Evolutionary conservation across 306 rosid species (phyloP).

Genomic region (Cucurbita maxima): DNA sequence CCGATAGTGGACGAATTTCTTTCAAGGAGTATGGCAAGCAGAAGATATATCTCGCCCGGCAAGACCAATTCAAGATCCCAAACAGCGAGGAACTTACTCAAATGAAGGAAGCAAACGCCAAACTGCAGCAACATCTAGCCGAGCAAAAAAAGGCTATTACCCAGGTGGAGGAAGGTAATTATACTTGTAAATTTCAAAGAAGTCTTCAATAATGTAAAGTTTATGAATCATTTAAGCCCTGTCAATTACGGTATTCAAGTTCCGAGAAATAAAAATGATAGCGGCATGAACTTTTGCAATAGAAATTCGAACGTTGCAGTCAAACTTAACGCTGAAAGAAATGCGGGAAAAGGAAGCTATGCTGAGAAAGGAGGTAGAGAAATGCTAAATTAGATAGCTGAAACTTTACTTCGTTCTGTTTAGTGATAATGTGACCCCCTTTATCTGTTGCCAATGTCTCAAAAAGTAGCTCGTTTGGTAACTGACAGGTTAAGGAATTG

Average conservation of each 20-base stretch:
- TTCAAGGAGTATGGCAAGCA: constrained; percentile 97
- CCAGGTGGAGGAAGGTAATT: constrained; percentile 70
- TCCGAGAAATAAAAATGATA: background rate
- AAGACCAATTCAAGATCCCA: constrained; percentile 69
- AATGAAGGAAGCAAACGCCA: constrained; percentile 68
- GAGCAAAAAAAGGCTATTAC: constrained; percentile 34
- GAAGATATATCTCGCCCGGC: constrained; percentile 80
- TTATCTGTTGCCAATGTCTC: background rate
- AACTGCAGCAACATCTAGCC: constrained; percentile 39
- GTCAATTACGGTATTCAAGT: background rate
- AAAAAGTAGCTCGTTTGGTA: constrained; percentile 6
- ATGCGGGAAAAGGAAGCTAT: constrained; percentile 45
- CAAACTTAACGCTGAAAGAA: constrained; percentile 74
- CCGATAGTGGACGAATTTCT: constrained; percentile 52
- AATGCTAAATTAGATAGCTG: background rate
- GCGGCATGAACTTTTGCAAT: constrained; percentile 17
- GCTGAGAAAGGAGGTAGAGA: constrained; percentile 55
- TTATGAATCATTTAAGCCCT: background rate
- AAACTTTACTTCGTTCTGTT: background rate
- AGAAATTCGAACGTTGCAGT: constrained; percentile 63
- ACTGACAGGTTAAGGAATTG: constrained; percentile 56
- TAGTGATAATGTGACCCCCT: background rate
- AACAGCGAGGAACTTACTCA: constrained; percentile 60
- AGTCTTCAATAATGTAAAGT: background rate
- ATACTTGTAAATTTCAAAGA: background rate